Conservation (phyloP, 225 moss, liverwort and hornwort genomes). For the Antitrichia curtipendula region DNA sequence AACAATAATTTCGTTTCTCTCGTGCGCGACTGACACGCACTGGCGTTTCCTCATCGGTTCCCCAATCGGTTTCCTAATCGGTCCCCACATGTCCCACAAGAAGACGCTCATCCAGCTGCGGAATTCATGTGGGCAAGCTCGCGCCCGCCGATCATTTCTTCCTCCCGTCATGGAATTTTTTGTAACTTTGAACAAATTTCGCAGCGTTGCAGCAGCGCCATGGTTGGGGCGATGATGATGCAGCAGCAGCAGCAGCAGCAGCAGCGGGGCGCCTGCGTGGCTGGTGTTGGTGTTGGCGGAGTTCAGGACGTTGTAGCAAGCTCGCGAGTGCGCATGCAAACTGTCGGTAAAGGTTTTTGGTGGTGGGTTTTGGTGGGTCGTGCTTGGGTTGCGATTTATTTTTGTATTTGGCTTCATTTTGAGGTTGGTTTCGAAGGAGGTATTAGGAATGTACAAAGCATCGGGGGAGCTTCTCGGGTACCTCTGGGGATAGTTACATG, state of each 20-base stretch:
- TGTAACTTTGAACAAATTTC: not conserved
- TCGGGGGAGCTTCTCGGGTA: too few relatives aligned
- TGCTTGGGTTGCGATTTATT: not conserved
- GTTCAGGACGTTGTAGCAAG: not conserved
- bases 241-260: not conserved
- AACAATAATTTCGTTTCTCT: not conserved
- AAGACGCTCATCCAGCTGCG: not conserved
- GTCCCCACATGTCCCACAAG: not conserved
- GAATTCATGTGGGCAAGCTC: not conserved
- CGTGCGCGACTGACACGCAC: not conserved
- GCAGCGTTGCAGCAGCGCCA: not conserved
- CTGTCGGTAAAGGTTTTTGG: not conserved
- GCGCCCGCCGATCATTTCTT: not conserved
- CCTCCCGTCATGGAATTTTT: not conserved
- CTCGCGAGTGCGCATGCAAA: not conserved
- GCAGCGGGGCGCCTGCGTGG: not conserved
- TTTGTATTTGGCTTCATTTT: not conserved
- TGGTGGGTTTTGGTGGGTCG: not conserved
- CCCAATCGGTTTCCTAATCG: not conserved
- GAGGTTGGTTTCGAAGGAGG: not conserved
- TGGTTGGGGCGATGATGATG: not conserved
- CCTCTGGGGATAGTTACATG: not conserved
- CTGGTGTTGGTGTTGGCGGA: not conserved
- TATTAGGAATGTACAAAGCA: not conserved
- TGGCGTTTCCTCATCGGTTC: not conserved